Evolutionary conservation across 2,329 filamentous ascomycete species (phyloP), one percentile per base, ranked within the genome.

Genomic region (Purpureocillium takamizusanense): DNA sequence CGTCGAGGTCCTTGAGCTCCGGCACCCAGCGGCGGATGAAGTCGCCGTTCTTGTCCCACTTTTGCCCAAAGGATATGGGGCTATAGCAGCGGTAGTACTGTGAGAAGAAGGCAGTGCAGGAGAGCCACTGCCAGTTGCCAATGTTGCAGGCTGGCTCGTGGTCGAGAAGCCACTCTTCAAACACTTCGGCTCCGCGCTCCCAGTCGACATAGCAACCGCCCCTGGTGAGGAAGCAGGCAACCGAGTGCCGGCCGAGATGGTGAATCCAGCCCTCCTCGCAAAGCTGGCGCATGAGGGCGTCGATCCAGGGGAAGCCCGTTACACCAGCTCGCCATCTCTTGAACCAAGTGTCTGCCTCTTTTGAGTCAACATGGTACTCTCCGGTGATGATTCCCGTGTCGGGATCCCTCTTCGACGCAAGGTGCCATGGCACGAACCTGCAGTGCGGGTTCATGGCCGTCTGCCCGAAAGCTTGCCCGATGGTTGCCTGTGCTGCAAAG

Each of bases 251-350:
- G 2, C 83, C 84, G 0, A 88, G 68, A 53, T 89, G 84, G 53
- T 89, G 83, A 8, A 88, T 85, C 83, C 83, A 89, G 21, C 84
- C 84, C 53, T 87, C 83, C 2, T 66, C 55, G 12, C 70, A 66
- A 12, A 89, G 66, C 56, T 88, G 83, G 1, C 83, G 74, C 84
- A 89, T 88, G 31, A 88, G 66, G 0, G 82, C 83, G 51, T 89
- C 84, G 47, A 89, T 86, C 76, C 81, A 88, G 0, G 84, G 84
- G 44, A 88, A 88, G 0, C 84, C 84, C 0, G 84, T 89, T 17
- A 67, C 61, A 2, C 83, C 84, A 27, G 68, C 55, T 51, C 75
- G 75, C 83, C 83, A 89, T 36, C 83, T 72, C 44, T 66, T 65
- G 54, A 87, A 83, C 70, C 76, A 82, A 8, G 58, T 53, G 39